phyloP scores from a whole-genome alignment of 2,329 filamentous ascomycete species.

The Epichloe gansuensis region DNA sequence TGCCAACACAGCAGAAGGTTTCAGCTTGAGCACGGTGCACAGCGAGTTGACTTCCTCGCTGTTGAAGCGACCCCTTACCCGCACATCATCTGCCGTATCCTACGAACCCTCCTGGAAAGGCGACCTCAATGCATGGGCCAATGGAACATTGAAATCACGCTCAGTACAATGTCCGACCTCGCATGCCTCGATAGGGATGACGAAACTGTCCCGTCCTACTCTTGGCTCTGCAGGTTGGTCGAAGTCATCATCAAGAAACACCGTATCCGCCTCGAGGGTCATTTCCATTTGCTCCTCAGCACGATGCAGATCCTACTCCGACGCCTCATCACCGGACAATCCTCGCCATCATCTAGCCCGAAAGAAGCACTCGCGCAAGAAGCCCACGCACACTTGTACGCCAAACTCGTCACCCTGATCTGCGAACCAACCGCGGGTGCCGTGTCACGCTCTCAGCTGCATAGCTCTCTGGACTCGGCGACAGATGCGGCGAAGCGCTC shows the following conservation, averaged over 20 bases:
- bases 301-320: slow-evolving; percentile 44
- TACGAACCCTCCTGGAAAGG: slow-evolving; percentile 36
- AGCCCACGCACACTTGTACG: slow-evolving; percentile 37
- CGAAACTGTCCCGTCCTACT: slow-evolving; percentile 25
- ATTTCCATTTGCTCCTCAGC: slow-evolving; percentile 45
- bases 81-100: slow-evolving; percentile 27
- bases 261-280: slow-evolving; percentile 47
- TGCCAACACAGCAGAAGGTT: slow-evolving; percentile 14
- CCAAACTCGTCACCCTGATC: slow-evolving; percentile 44
- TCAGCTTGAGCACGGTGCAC: slow-evolving; percentile 30
- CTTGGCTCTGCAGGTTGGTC: slow-evolving; percentile 39
- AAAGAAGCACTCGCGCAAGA: slow-evolving; percentile 19
- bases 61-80: slow-evolving; percentile 21
- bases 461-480: slow-evolving; percentile 42
- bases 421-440: slow-evolving; percentile 47
- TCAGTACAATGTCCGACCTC: slow-evolving; percentile 32
- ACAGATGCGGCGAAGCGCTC: slow-evolving; percentile 49
- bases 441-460: slow-evolving; percentile 34
- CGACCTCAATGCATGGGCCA: slow-evolving; percentile 40
- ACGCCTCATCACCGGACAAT: slow-evolving; percentile 32
- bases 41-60: slow-evolving; percentile 27
- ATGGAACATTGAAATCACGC: slow-evolving; percentile 44
- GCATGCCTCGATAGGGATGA: slow-evolving; percentile 15
- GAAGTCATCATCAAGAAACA: slow-evolving; percentile 47
- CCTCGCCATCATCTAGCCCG: slow-evolving; percentile 3